Base-by-base conservation (phyloP, 2,329 filamentous ascomycete genomes). In the Stemphylium beticola region DNA sequence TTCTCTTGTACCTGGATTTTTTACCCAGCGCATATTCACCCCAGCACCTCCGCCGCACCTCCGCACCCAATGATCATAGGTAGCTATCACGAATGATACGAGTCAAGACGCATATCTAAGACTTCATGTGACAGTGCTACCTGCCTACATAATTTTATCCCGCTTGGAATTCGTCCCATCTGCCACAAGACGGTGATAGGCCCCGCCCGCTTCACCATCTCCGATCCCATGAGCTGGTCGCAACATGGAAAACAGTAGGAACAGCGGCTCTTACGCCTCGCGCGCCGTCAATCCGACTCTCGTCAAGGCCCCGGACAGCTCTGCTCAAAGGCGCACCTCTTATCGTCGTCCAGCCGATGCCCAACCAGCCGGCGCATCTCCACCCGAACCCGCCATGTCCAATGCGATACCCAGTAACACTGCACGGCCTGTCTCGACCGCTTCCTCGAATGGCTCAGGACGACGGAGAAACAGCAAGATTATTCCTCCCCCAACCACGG, bases 321-420 rank as follows among this genome's bases (percentile, higher is more conserved):
- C 71, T 53, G 59, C 68, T 3, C 71, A 69, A 52, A 74, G 67
- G 58, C 70, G 70, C 49, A 58, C 62, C 46, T 71, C 69, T 33
- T 72, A 74, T 44, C 68, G 71, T 36, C 68, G 73, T 9, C 69
- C 72, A 17, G 57, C 61, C 36, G 68, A 73, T 47, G 60, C 67
- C 6, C 72, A 71, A 31, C 65, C 71, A 14, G 24, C 56, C 33
- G 49, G 32, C 53, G 26, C 52, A 38, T 57, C 62, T 34, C 53
- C 58, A 46, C 49, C 58, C 20, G 58, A 62, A n/a, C 20, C 57
- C 46, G 48, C 40, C 34, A 61, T 62, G 48, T 42, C 65, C 10
- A 60, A 55, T 47, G 29, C 57, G n/a, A 51, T 67, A n/a, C 56
- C 69, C 45, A 70, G 65, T 62, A 69, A 68, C 53, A 71, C 65